Evolutionary conservation across 2,329 filamentous ascomycete genomes (phyloP).

Genomic region (Penicillium olsonii): DNA sequence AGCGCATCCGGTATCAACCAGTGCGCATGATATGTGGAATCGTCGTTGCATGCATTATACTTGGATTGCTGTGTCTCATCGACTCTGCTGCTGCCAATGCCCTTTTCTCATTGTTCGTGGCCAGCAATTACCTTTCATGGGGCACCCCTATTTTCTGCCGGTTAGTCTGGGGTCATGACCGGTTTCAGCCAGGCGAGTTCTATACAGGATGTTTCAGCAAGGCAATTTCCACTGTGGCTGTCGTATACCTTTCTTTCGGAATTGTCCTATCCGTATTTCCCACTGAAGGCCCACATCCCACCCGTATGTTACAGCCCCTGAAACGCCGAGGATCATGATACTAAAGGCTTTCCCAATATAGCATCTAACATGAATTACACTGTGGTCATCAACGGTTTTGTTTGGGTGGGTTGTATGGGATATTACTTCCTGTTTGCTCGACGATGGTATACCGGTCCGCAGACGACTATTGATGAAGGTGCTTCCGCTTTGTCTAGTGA

Average conservation of each 20-base stretch:
- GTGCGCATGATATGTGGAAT: slow-evolving; percentile 59
- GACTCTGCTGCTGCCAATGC: slow-evolving; percentile 59
- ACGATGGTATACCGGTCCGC: slow-evolving; percentile 64
- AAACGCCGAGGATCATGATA: background rate
- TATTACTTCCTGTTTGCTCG: slow-evolving; percentile 61
- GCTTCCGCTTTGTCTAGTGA: background rate
- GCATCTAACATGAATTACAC: slow-evolving; percentile 63
- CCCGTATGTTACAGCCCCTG: slow-evolving; percentile 31
- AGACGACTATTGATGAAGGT: slow-evolving; percentile 52
- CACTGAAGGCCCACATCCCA: slow-evolving; percentile 55
- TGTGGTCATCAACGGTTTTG: slow-evolving; percentile 60
- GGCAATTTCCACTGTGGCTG: slow-evolving; percentile 56
- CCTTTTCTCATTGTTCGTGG: slow-evolving; percentile 58
- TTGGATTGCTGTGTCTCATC: slow-evolving; percentile 62
- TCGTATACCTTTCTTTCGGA: slow-evolving; percentile 58
- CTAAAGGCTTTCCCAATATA: slow-evolving; percentile 14
- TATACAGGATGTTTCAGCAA: slow-evolving; percentile 58
- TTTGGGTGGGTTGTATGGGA: slow-evolving; percentile 58
- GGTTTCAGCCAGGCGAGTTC: slow-evolving; percentile 61
- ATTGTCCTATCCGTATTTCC: slow-evolving; percentile 63
- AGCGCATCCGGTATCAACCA: slow-evolving; percentile 58
- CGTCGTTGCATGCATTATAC: slow-evolving; percentile 52
- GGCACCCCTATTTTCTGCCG: slow-evolving; percentile 60
- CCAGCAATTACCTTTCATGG: slow-evolving; percentile 64
- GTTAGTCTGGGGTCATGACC: slow-evolving; percentile 58